phyloP scores from a whole-genome alignment of 139 green algal genomes.

The Chlorella sp. region DNA sequence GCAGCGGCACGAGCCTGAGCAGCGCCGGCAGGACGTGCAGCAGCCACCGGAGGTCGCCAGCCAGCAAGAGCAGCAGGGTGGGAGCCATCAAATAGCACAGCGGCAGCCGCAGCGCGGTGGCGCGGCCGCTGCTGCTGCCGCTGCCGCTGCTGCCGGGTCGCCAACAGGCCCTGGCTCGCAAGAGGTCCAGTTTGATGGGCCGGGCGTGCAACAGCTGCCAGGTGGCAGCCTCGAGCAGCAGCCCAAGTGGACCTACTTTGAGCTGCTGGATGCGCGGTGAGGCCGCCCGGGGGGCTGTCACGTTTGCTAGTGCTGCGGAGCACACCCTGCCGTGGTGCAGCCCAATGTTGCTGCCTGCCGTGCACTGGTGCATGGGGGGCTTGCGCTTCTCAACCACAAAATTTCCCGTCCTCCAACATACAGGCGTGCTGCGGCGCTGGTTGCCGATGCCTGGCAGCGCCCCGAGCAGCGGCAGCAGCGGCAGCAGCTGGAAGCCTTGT shows the following conservation, averaged over 20 bases:
- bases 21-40: constrained; percentile 3
- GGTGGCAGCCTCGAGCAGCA: background rate
- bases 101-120: background rate
- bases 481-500: constrained; percentile 20
- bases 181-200: constrained; percentile 12
- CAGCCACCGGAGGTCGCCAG: background rate
- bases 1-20: background rate
- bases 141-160: background rate
- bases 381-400: background rate
- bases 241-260: background rate
- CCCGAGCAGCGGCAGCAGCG: background rate
- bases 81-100: background rate
- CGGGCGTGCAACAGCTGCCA: background rate
- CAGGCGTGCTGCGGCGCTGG: constrained; percentile 10
- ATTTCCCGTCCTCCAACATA: background rate
- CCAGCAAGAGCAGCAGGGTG: background rate
- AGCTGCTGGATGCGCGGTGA: constrained; percentile 28
- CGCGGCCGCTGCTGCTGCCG: background rate
- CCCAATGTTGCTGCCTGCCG: background rate
- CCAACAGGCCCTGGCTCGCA: background rate
- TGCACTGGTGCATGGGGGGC: background rate
- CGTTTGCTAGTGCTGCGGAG: background rate
- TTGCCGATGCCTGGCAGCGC: background rate
- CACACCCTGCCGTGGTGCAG: background rate
- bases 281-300: background rate